phyloP scores from a whole-genome alignment of 345 rosid species.

The Syzygium grande region DNA sequence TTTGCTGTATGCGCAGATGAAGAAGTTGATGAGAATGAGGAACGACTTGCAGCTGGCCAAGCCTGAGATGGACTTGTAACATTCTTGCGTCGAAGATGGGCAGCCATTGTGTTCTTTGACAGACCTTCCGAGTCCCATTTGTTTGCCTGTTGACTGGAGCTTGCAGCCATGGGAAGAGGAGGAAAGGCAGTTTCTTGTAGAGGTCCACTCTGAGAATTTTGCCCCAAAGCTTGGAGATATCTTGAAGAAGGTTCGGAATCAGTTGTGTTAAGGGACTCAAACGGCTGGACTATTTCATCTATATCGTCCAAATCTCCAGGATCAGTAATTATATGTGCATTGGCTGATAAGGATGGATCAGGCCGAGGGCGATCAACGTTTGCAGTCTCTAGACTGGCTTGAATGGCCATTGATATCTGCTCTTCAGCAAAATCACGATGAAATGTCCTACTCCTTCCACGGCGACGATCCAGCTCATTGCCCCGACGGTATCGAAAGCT shows the following conservation, averaged over 20 bases:
- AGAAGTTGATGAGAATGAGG: slow-evolving; percentile 18
- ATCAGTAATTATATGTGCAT: slow-evolving; percentile 27
- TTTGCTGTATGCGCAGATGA: slow-evolving; percentile 14
- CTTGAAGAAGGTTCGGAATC: slow-evolving; percentile 55
- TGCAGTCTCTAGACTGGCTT: slow-evolving; percentile 45
- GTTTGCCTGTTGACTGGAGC: slow-evolving; percentile 33
- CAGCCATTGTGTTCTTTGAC: slow-evolving; percentile 58
- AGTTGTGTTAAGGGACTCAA: slow-evolving; percentile 36
- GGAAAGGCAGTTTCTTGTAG: slow-evolving; percentile 82
- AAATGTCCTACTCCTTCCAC: slow-evolving; percentile 65
- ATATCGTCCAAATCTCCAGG: slow-evolving; percentile 29
- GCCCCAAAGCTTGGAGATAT: slow-evolving; percentile 82
- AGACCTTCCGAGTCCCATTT: slow-evolving; percentile 36
- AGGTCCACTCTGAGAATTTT: slow-evolving; percentile 39
- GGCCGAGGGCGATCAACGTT: slow-evolving; percentile 16
- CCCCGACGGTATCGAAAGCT: slow-evolving; percentile 66
- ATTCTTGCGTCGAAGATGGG: slow-evolving; percentile 44
- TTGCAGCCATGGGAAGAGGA: slow-evolving; percentile 47
- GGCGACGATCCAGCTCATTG: slow-evolving; percentile 58
- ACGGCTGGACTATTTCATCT: slow-evolving; percentile 54
- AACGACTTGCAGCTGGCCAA: slow-evolving; percentile 49
- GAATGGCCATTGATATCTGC: slow-evolving; percentile 48
- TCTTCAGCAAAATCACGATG: slow-evolving; percentile 60
- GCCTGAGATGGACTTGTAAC: slow-evolving; percentile 35
- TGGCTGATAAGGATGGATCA: slow-evolving; percentile 36